A percentile compares a stretch with the other conserved stretches of the same genome.
phyloP scores from a whole-genome alignment of 2,329 filamentous ascomycete genomes.

The Colletotrichum truncatum region DNA sequence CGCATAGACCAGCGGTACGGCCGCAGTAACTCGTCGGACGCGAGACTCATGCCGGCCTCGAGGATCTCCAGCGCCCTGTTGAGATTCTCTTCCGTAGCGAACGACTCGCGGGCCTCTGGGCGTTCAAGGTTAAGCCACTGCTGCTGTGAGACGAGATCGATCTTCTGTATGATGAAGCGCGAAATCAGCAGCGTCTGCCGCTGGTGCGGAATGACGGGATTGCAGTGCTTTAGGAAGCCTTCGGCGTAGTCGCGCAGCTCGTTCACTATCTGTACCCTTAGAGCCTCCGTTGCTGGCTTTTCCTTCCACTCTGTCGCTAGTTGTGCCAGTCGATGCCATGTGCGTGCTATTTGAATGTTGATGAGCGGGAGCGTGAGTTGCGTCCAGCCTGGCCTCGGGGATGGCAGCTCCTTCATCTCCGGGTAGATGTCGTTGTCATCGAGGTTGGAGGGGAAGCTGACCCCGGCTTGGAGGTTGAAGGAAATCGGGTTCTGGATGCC shows the following conservation, averaged over 20 bases:
- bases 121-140: constrained; percentile 35
- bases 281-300: constrained; percentile 35
- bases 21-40: constrained; percentile 45
- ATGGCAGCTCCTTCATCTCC: constrained; percentile 55
- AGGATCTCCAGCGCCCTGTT: constrained; percentile 43
- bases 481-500: constrained; percentile 44
- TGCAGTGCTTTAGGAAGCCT: constrained; percentile 57
- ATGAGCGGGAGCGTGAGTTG: constrained; percentile 66
- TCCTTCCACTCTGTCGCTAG: constrained; percentile 31
- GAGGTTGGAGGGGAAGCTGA: constrained; percentile 64
- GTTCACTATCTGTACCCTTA: constrained; percentile 50
- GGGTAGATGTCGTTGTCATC: constrained; percentile 62
- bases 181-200: constrained; percentile 39
- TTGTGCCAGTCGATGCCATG: constrained; percentile 35
- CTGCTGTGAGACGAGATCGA: constrained; percentile 44
- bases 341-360: constrained; percentile 56
- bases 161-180: constrained; percentile 42
- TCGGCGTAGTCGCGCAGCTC: constrained; percentile 55
- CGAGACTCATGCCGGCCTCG: constrained; percentile 40
- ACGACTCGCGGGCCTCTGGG: constrained; percentile 29
- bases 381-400: constrained; percentile 61
- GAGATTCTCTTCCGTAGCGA: constrained; percentile 44
- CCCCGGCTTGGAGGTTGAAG: constrained; percentile 49
- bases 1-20: constrained; percentile 47
- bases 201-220: constrained; percentile 59